phyloP scores from a whole-genome alignment of 2,329 filamentous ascomycete genomes.

The Ophiostoma pallidulum region DNA sequence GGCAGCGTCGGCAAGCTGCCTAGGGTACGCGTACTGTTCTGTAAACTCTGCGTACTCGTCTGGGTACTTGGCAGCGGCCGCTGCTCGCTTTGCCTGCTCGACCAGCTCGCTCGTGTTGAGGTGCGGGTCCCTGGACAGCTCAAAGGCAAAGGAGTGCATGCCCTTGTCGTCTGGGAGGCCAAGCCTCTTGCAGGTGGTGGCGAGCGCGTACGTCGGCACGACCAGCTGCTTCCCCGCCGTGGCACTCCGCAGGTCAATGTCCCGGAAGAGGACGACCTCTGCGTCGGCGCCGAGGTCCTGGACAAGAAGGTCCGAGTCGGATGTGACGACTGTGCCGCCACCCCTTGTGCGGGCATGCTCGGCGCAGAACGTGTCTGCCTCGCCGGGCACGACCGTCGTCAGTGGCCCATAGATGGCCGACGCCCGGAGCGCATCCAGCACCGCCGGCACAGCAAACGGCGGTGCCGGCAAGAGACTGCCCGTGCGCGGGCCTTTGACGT shows the following conservation, averaged over 20 bases:
- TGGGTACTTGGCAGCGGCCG: conserved; percentile 11
- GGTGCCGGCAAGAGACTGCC: conserved; percentile 31
- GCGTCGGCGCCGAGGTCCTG: conserved; percentile 57
- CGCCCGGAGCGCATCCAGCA: conserved; percentile 58
- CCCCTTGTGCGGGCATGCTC: conserved; percentile 42
- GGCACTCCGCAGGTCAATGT: conserved; percentile 36
- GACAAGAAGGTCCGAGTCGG: conserved; percentile 79
- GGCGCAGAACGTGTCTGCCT: conserved; percentile 79
- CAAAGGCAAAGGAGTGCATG: conserved; percentile 24
- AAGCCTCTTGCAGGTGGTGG: conserved; percentile 20
- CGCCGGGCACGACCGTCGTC: conserved; percentile 61
- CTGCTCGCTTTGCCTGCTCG: conserved; percentile 17
- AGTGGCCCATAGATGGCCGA: conserved; percentile 33
- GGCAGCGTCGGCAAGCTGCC: not conserved
- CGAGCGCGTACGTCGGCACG: conserved; percentile 18
- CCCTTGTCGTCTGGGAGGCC: conserved; percentile 18
- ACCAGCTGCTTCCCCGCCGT: conserved; percentile 8
- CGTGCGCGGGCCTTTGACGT: conserved; percentile 7
- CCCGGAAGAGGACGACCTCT: conserved; percentile 58
- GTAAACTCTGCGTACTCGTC: conserved; percentile 22
- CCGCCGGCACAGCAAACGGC: conserved; percentile 66
- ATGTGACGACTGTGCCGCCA: conserved; percentile 55
- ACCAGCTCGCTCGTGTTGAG: conserved; percentile 18
- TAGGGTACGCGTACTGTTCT: conserved; percentile 16
- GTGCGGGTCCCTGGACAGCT: conserved; percentile 22